phyloP scores from a whole-genome alignment of 2,329 filamentous ascomycete genomes.

The Neocucurbitaria cava region DNA sequence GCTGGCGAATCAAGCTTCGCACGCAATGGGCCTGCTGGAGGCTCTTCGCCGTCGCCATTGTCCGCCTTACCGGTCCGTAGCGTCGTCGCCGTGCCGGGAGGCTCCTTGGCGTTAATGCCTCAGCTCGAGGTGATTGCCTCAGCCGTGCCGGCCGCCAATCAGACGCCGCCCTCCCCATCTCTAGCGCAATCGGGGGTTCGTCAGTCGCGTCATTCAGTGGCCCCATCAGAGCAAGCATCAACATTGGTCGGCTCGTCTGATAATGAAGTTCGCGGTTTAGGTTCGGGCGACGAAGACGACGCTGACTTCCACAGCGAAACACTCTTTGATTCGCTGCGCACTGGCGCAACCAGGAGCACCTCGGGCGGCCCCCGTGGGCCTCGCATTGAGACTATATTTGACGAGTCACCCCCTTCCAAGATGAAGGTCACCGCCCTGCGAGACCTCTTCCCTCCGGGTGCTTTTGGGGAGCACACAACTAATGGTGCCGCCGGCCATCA shows the following conservation, averaged over 20 bases:
- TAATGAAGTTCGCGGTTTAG: slow-evolving; percentile 68
- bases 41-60: slow-evolving; percentile 34
- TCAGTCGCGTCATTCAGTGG: slow-evolving; percentile 61
- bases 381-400: slow-evolving; percentile 78
- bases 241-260: slow-evolving; percentile 72
- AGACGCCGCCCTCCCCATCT: slow-evolving; percentile 43
- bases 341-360: slow-evolving; percentile 70
- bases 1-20: slow-evolving; percentile 10
- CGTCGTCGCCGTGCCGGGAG: slow-evolving; percentile 28
- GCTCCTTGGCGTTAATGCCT: slow-evolving; percentile 40
- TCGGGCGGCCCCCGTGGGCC: slow-evolving; percentile 71
- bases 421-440: slow-evolving; percentile 54
- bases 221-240: slow-evolving; percentile 67
- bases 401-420: slow-evolving; percentile 69
- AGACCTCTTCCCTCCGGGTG: slow-evolving; percentile 57
- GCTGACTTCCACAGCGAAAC: slow-evolving; percentile 81
- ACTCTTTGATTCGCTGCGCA: slow-evolving; percentile 77
- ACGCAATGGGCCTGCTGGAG: slow-evolving; percentile 17
- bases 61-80: slow-evolving; percentile 30
- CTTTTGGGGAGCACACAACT: slow-evolving; percentile 48
- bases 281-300: slow-evolving; percentile 77
- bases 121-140: slow-evolving; percentile 39
- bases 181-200: slow-evolving; percentile 47
- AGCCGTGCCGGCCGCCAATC: slow-evolving; percentile 40
- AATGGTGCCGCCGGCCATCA: slow-evolving; percentile 47